Evolutionary conservation across 345 rosid species (phyloP).

Genomic region (Rhodamnia argentea): DNA sequence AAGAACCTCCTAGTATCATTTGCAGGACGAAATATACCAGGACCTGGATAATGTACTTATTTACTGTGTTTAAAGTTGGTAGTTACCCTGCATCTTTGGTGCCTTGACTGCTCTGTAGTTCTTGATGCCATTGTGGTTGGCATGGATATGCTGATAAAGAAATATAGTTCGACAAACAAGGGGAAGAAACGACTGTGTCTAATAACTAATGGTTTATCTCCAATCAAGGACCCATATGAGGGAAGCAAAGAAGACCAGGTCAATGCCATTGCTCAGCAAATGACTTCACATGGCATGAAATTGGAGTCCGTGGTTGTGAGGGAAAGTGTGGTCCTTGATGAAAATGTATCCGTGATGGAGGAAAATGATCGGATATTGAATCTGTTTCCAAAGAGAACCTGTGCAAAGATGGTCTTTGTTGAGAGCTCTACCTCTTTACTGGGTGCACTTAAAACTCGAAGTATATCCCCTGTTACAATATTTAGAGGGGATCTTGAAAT

Average conservation of each 20-base stretch:
- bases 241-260: constrained; percentile 87
- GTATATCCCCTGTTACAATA: constrained; percentile 61
- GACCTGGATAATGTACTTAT: background rate
- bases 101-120: constrained; percentile 60
- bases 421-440: constrained; percentile 65
- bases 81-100: background rate
- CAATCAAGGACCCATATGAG: constrained; percentile 64
- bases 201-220: constrained; percentile 58
- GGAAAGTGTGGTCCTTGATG: constrained; percentile 19
- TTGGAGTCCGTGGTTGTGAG: constrained; percentile 67
- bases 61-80: background rate
- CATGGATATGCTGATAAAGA: constrained; percentile 89
- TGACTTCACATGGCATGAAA: constrained; percentile 54
- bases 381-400: constrained; percentile 46
- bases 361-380: constrained; percentile 72
- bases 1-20: background rate
- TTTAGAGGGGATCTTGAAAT: constrained; percentile 90
- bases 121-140: constrained; percentile 92
- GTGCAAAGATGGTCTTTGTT: constrained; percentile 44
- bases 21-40: background rate
- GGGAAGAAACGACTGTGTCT: constrained; percentile 85
- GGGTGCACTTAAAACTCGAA: constrained; percentile 75
- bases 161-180: constrained; percentile 40
- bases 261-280: constrained; percentile 49
- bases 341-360: constrained; percentile 26